Base-by-base conservation (phyloP, 192 early-diverging fungal genomes). In the Borealophlyctis nickersoniae region DNA sequence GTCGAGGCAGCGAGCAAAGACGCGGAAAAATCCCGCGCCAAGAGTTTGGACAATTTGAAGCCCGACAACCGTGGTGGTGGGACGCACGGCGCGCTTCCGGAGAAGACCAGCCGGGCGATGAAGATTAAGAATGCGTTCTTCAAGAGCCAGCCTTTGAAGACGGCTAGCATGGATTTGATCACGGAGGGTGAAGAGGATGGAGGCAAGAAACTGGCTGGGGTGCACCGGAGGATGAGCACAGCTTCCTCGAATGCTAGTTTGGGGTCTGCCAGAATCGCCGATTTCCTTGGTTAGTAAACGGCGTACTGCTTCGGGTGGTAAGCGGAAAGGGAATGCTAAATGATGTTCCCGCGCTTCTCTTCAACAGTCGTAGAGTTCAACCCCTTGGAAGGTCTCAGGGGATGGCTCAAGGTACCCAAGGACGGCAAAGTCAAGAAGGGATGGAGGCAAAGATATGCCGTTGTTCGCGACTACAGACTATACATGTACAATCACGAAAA, bases 381-480 rank as follows among this genome's bases (percentile, higher is more conserved):
- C 62, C 58, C 63, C 7, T 26, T 24, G 3, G 70, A 77, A 27
- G 62, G 39, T 22, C 53, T 80, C 28, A 31, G 28, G 1, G 81
- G 81, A 3, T 66, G 52, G 58, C 54, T 83, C 14, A 83, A 83
- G 55, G 64, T 80, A 7, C 81, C 81, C 27, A 83, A 83, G 60
- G 73, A 63, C 29, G 77, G 77, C 2, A 79, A 78, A 60, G 76
- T 80, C 27, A 75, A 74, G 60, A 77, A 76, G 48, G 81, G 81
- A 3, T 83, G 81, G 81, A 59, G 62, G 29, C n/a, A 51, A 30
- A 53, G 58, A 26, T 80, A 67, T 62, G 73, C 74, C 2, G 63
- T 74, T 16, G 58, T 83, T 2, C 27, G 63, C 13, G 76, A 83
- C 19, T 35, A 55, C 39, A 72, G 67, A 45, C 1, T 80, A 16